A percentile compares a stretch with the other conserved stretches of the same genome.
Conservation (phyloP, 495 filamentous ascomycete genomes). For the Xylaria grammica region DNA sequence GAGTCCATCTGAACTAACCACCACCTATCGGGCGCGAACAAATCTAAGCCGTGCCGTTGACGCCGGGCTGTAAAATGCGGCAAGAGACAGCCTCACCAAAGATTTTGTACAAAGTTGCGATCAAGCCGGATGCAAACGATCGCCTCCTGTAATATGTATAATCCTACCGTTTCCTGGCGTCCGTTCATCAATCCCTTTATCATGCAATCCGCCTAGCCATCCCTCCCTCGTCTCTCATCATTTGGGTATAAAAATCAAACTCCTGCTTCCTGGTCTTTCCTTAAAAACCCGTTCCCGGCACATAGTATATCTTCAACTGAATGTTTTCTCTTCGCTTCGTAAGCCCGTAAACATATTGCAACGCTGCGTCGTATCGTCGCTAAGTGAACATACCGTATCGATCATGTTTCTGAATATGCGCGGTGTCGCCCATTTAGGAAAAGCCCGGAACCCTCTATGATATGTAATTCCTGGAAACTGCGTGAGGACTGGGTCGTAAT, state of each 20-base stretch:
- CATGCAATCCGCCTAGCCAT: slow-evolving; percentile 11
- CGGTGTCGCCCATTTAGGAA: not conserved
- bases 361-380: not conserved
- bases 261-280: not conserved
- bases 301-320: not conserved
- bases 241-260: slow-evolving; percentile 15
- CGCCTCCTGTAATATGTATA: not conserved
- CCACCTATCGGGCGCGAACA: not conserved
- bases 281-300: slow-evolving; percentile 3
- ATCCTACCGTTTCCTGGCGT: not conserved
- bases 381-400: not conserved
- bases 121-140: slow-evolving; percentile 17
- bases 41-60: slow-evolving; percentile 19
- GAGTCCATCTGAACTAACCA: not conserved
- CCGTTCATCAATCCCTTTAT: slow-evolving; percentile 4
- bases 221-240: not conserved
- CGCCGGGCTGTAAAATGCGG: slow-evolving; percentile 10
- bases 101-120: slow-evolving; percentile 21
- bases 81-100: slow-evolving; percentile 2
- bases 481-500: not conserved
- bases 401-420: not conserved
- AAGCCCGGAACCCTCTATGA: not conserved
- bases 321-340: slow-evolving; percentile 11
- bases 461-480: too few species aligned
- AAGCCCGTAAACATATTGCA: slow-evolving; percentile 1